phyloP scores from a whole-genome alignment of 2,329 filamentous ascomycete genomes.

The Dendryphion nanum region DNA sequence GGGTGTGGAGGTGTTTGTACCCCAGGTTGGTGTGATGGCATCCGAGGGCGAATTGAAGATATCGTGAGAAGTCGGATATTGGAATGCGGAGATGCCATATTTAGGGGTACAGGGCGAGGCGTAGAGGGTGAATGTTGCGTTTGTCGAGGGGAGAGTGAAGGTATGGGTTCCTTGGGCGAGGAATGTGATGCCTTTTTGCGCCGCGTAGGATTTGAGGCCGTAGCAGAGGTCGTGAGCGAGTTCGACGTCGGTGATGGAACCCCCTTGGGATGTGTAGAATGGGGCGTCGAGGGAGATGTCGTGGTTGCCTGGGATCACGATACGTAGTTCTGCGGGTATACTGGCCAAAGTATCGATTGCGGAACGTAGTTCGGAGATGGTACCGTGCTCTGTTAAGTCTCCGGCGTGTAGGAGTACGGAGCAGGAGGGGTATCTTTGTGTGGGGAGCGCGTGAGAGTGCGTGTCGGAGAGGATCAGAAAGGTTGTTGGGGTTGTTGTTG shows the following conservation, averaged over 20 bases:
- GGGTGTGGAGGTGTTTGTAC: conserved; percentile 15
- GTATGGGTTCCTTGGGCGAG: conserved; percentile 51
- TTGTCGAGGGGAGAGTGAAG: conserved; percentile 49
- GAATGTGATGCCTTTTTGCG: conserved; percentile 47
- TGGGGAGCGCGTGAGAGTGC: conserved; percentile 41
- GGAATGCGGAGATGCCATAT: conserved; percentile 55
- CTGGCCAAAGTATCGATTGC: conserved; percentile 47
- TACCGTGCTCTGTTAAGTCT: conserved; percentile 55
- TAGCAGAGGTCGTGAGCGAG: conserved; percentile 19
- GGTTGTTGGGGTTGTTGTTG: background rate
- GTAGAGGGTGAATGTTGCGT: conserved; percentile 51
- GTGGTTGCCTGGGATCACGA: conserved; percentile 63
- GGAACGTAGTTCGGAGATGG: conserved; percentile 43
- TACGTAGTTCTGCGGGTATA: conserved; percentile 54
- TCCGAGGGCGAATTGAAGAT: no score
- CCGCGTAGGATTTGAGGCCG: conserved; percentile 42
- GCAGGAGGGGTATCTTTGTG: conserved; percentile 48
- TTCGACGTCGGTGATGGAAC: conserved; percentile 7
- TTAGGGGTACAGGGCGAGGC: conserved; percentile 53
- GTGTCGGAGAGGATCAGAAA: conserved; percentile 46
- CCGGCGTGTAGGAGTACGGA: conserved; percentile 59
- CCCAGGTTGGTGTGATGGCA: conserved; percentile 18
- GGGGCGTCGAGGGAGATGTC: conserved; percentile 56
- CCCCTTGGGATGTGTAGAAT: conserved; percentile 31
- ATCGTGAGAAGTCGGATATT: conserved; percentile 49